Base-by-base conservation (phyloP, 2,329 filamentous ascomycete species). In the Pleurostoma richardsiae region DNA sequence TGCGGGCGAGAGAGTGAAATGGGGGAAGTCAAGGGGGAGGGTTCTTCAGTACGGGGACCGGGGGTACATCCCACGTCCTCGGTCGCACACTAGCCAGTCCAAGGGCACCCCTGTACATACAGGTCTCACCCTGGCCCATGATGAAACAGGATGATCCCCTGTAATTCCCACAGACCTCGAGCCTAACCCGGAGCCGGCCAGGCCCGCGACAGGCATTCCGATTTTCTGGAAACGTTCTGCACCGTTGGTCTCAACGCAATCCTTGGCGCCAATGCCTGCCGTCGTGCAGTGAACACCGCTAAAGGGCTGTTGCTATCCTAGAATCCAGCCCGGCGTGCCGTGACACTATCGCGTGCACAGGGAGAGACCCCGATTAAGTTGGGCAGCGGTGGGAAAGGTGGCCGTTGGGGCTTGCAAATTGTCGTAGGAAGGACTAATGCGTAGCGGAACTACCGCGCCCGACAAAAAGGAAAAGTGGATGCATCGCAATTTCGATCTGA, bases 141-240 rank as follows among this genome's bases (percentile, higher is more conserved):
- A 69, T 77, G 75, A 78, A 78, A 78, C 75, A 71, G 62, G 60
- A 66, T 56, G 48, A 54, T 64, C 68, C 71, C 73, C 69, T 76
- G 72, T 56, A 69, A 71, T 70, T 70, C 65, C 70, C 62, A 60
- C 56, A 59, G 53, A 59, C 59, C 58, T 54, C 61, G 60, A 48
- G 43, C 42, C 60, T 59, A 66, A 64, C 69, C 67, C 64, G 64
- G 62, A 62, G 66, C 62, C 57, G 61, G 69, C 55, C 64, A 70
- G 63, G 67, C 65, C 70, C 72, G 70, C 68, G 66, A 70, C 66
- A 66, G 62, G 63, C 59, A 41, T 59, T 60, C 54, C 57, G 56
- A 58, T 60, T 62, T 69, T 71, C 67, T 70, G 65, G 66, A 70
- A 19, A 19, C 19, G 19, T 19, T 19, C 19, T 19, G 19, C 19